Evolutionary conservation across 1,139 yeast species (phyloP), one percentile per base, ranked within the genome.

Genomic region (Blastobotrys illinoisensis): DNA sequence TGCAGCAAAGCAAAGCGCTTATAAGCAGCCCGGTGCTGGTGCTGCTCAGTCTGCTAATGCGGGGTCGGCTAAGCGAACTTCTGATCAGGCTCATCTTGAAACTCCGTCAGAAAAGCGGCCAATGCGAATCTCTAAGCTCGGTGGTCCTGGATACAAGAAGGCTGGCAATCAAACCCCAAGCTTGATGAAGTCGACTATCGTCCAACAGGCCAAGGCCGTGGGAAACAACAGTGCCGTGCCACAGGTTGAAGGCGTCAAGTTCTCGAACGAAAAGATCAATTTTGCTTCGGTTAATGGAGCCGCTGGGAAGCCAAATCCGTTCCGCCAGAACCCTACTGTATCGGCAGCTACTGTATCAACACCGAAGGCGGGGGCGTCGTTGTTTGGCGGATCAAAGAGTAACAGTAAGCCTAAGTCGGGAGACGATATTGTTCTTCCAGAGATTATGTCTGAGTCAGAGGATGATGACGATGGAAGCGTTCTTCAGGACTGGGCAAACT

Each of bases 401-500:
- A 13, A n/a, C 26, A 44, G 14, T 13, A 6, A 9, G 24, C 46
- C 26, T 5, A 44, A 11, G 9, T 14, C 46, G 16, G 64, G 63
- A 16, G 66, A 64, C 24, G 61, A 63, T 46, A 63, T 63, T 26
- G 67, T 67, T 2, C 65, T 78, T 44, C 81, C 81, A 0, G 81
- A 78, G 23, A 78, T 78, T 43, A 70, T 70, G 58, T 74, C 79
- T 2, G 80, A 82, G 54, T 84, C 83, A 44, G 89, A 84, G 50
- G 85, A 79, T 53, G 81, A 79, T 55, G 79, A 76, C 16, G 76
- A 75, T 9, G 77, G 78, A 11, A 74, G 74, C 49, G 78, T 83
- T 6, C 67, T 86, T 44, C 79, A 82, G 56, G 79, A 79, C 44
- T 88, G 96, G 96, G 95, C 93, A 0, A 77, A 79, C 55, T 78